These are phyloP conservation scores for Myxozyma neglecta DNA, from an alignment of 805 yeast genomes.

Conservation along the genomic window DNA sequence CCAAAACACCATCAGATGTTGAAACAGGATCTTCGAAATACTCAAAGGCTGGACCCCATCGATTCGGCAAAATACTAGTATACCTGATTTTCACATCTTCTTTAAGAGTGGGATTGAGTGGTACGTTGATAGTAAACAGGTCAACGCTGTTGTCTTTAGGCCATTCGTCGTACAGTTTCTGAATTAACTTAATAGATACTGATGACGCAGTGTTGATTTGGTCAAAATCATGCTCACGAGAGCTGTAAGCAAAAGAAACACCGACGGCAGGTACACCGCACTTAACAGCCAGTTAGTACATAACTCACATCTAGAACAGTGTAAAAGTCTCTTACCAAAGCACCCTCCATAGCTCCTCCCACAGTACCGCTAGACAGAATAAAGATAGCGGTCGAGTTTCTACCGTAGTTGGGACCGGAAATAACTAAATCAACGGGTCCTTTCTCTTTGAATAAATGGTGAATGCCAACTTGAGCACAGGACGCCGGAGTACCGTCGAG, in stretches of 20 bases:
- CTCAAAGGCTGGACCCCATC: constrained; percentile 70
- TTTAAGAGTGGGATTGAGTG: constrained; percentile 58
- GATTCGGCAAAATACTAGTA: constrained; percentile 78
- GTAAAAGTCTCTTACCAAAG: constrained; percentile 46
- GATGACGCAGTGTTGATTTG: constrained; percentile 64
- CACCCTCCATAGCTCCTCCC: constrained; percentile 96
- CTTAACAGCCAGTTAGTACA: background rate
- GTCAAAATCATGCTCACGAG: constrained; percentile 50
- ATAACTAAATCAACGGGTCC: constrained; percentile 79
- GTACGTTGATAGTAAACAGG: constrained; percentile 80
- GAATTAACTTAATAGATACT: constrained; percentile 62
- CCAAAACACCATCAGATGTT: constrained; percentile 11
- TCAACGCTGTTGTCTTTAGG: constrained; percentile 52
- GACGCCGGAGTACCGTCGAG: constrained; percentile 96
- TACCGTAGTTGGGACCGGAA: constrained; percentile 95
- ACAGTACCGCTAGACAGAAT: constrained; percentile 91
- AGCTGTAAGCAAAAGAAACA: constrained; percentile 76
- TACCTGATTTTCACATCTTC: constrained; percentile 63
- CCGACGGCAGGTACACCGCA: constrained; percentile 66
- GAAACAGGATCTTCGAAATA: constrained; percentile 32
- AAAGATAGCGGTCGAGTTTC: constrained; percentile 86
- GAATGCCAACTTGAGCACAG: constrained; percentile 85
- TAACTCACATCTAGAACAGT: background rate
- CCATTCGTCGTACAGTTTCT: constrained; percentile 63
- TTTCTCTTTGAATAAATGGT: constrained; percentile 55